Conservation (phyloP, 1,284 basidiomycete species). For the Malassezia obtusa region DNA sequence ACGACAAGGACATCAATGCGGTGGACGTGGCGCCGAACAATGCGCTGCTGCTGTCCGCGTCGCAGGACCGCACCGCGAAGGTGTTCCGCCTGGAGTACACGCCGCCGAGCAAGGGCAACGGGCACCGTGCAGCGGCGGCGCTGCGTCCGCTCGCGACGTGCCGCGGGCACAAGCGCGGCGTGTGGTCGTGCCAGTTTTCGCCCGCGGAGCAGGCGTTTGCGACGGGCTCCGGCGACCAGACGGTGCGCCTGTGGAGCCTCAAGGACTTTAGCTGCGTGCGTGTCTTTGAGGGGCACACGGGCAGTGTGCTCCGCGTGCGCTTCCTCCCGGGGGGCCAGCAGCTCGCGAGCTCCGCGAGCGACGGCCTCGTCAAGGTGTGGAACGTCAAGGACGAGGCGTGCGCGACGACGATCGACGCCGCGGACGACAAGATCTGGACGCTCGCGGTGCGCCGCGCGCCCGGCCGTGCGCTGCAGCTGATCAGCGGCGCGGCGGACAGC, state of each 20-base stretch:
- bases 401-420: constrained; percentile 77
- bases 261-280: constrained; percentile 52
- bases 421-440: constrained; percentile 89
- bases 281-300: constrained; percentile 64
- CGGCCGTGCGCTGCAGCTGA: constrained; percentile 49
- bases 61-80: constrained; percentile 90
- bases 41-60: constrained; percentile 76
- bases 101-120: constrained; percentile 41
- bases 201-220: constrained; percentile 72
- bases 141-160: constrained; percentile 64
- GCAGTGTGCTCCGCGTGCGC: constrained; percentile 84
- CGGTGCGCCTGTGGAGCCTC: constrained; percentile 82
- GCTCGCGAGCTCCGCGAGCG: constrained; percentile 75
- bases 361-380: constrained; percentile 94
- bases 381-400: constrained; percentile 77
- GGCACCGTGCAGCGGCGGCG: constrained; percentile 22
- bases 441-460: constrained; percentile 57
- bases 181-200: constrained; percentile 88
- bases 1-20: constrained; percentile 98
- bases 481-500: constrained; percentile 90
- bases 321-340: constrained; percentile 78
- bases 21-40: constrained; percentile 88
- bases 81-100: constrained; percentile 67
- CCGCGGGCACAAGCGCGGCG: constrained; percentile 90
- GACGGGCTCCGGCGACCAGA: constrained; percentile 88